Evolutionary conservation across 306 rosid species (phyloP).

Genomic region (Carpinus viminea): DNA sequence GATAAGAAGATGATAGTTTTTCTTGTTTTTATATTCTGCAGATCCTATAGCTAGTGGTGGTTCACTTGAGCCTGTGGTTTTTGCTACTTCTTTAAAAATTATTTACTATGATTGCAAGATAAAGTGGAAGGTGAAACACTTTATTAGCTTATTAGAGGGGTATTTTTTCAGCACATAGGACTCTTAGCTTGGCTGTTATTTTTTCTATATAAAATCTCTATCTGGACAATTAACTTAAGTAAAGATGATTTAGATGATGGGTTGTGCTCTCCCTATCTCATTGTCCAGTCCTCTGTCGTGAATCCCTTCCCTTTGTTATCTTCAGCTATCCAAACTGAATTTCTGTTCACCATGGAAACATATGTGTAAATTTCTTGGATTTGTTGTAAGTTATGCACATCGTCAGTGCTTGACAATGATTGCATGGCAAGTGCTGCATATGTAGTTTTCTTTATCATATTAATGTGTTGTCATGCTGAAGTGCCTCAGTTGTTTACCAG

Average conservation of each 20-base stretch:
- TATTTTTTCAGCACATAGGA: background rate
- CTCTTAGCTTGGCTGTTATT: background rate
- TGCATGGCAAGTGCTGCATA: conserved; percentile 10
- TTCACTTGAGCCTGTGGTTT: conserved; percentile 16
- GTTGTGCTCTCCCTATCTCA: conserved; percentile 1
- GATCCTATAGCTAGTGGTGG: conserved; percentile 21
- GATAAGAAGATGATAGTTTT: conserved; percentile 12
- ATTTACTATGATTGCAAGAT: background rate
- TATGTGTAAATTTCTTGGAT: conserved; percentile 4
- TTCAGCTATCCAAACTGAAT: conserved; percentile 6
- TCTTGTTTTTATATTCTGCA: conserved; percentile 14
- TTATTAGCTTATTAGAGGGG: background rate
- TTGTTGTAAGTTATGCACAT: conserved; percentile 16
- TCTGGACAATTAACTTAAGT: background rate
- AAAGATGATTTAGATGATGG: conserved; percentile 10
- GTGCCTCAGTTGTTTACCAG: conserved; percentile 44
- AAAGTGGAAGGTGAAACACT: background rate
- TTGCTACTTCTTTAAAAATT: background rate
- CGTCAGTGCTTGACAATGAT: conserved; percentile 7
- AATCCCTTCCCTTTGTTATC: conserved; percentile 26
- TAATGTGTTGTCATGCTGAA: conserved; percentile 30
- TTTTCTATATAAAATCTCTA: background rate
- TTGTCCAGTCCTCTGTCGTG: background rate
- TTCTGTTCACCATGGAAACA: background rate
- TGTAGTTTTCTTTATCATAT: background rate